Conservation (phyloP, 192 early-diverging fungal species). For the Helicostylum pulchrum region DNA sequence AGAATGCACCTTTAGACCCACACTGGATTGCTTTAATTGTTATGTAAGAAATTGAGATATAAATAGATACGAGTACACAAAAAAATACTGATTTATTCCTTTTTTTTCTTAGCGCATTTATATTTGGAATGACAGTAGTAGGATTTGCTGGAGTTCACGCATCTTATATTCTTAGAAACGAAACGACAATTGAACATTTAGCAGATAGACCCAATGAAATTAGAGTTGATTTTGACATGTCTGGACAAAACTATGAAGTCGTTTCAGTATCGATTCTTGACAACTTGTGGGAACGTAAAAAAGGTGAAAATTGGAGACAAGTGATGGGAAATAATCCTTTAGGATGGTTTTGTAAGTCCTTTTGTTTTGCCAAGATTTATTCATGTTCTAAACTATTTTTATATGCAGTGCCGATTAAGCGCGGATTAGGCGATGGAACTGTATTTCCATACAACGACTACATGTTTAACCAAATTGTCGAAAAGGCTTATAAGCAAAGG, state of each 20-base stretch:
- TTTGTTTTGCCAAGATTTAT: neutral
- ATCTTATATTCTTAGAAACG: constrained; percentile 43
- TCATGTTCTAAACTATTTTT: neutral
- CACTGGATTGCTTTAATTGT: constrained; percentile 33
- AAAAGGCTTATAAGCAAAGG: constrained; percentile 20
- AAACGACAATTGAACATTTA: constrained; percentile 49
- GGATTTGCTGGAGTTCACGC: constrained; percentile 43
- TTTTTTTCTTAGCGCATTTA: constrained; percentile 24
- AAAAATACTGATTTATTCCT: constrained; percentile 10
- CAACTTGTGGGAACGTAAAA: constrained; percentile 40
- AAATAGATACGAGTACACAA: neutral
- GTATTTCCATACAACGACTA: constrained; percentile 28
- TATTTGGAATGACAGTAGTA: constrained; percentile 45
- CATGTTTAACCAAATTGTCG: constrained; percentile 17
- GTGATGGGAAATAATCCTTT: constrained; percentile 40
- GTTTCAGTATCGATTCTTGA: constrained; percentile 37
- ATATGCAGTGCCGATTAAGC: constrained; percentile 27
- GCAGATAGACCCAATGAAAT: constrained; percentile 34
- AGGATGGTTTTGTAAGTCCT: constrained; percentile 33
- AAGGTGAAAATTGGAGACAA: constrained; percentile 43
- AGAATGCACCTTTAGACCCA: constrained; percentile 25
- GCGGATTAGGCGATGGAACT: constrained; percentile 26
- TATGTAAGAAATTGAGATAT: constrained; percentile 23
- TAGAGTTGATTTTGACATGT: constrained; percentile 39
- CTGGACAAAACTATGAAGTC: constrained; percentile 34